Evolutionary conservation across 23 red algal genomes (phyloP).

Genomic region (Porphyridium purpureum): DNA sequence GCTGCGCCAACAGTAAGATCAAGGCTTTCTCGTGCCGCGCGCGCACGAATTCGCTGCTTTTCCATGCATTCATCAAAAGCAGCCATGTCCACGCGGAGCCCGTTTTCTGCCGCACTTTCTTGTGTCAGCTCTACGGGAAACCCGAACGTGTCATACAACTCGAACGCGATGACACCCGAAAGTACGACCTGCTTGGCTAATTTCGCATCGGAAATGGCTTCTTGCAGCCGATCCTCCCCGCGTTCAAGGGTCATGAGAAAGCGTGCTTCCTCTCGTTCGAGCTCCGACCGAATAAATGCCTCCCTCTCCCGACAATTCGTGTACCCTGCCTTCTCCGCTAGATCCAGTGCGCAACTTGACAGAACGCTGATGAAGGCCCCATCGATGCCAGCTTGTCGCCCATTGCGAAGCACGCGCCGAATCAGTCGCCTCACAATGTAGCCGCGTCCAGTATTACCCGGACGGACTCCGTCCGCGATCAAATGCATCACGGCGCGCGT

Average conservation of each 20-base stretch:
- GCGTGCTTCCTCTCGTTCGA: constrained; percentile 40
- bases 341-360: constrained; percentile 21
- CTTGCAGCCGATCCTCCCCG: constrained; percentile 40
- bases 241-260: constrained; percentile 50
- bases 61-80: constrained; percentile 60
- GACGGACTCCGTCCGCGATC: constrained; percentile 57
- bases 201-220: constrained; percentile 12
- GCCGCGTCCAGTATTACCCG: constrained; percentile 67
- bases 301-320: constrained; percentile 10
- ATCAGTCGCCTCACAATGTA: constrained; percentile 89
- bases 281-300: constrained; percentile 27
- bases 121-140: constrained; percentile 91
- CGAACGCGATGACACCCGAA: constrained; percentile 72
- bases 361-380: constrained; percentile 34
- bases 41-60: constrained; percentile 31
- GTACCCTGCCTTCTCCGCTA: constrained; percentile 46
- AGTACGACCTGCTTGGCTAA: background rate
- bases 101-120: constrained; percentile 58
- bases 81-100: constrained; percentile 31
- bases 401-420: constrained; percentile 71
- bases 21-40: constrained; percentile 23
- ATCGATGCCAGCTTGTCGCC: constrained; percentile 50
- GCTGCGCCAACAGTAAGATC: constrained; percentile 9
- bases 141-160: constrained; percentile 94
- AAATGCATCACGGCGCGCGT: constrained; percentile 63